These are phyloP conservation scores for Oryza meridionalis DNA, from an alignment of 176 grass and related monocot species.

Conservation along the genomic window DNA sequence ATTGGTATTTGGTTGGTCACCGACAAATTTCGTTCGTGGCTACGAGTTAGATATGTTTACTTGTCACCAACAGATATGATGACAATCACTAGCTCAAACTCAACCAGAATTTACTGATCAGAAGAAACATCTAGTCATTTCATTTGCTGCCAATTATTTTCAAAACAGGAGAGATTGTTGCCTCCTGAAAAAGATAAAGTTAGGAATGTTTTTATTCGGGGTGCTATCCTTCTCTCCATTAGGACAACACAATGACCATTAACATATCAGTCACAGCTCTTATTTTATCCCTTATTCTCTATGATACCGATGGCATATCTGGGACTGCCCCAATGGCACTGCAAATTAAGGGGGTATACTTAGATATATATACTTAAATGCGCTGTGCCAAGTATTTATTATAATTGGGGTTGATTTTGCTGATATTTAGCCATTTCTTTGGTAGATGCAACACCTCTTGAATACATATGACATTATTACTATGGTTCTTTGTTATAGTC, in stretches of 20 bases:
- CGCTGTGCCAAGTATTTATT: not conserved
- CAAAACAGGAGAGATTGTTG: not conserved
- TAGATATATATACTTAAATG: not conserved
- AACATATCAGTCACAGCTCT: not conserved
- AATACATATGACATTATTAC: not conserved
- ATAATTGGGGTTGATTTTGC: not conserved
- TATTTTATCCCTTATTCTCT: not conserved
- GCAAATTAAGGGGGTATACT: conserved; percentile 3
- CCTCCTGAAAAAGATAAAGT: not conserved
- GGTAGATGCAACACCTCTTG: not conserved
- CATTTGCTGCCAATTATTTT: not conserved
- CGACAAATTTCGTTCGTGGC: not conserved
- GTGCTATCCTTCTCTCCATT: not conserved
- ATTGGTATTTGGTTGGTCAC: not conserved
- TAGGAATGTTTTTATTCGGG: not conserved
- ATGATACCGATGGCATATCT: not conserved
- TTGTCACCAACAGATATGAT: not conserved
- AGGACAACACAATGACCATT: not conserved
- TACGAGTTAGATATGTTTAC: not conserved
- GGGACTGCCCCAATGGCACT: not conserved
- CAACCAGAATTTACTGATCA: not conserved
- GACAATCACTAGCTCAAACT: not conserved
- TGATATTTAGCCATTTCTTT: not conserved
- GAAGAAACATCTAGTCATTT: not conserved
- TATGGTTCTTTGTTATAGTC: not conserved